These are phyloP conservation scores for Chlorella sp. DNA, from an alignment of 139 green algal species.

Conservation along the genomic window DNA sequence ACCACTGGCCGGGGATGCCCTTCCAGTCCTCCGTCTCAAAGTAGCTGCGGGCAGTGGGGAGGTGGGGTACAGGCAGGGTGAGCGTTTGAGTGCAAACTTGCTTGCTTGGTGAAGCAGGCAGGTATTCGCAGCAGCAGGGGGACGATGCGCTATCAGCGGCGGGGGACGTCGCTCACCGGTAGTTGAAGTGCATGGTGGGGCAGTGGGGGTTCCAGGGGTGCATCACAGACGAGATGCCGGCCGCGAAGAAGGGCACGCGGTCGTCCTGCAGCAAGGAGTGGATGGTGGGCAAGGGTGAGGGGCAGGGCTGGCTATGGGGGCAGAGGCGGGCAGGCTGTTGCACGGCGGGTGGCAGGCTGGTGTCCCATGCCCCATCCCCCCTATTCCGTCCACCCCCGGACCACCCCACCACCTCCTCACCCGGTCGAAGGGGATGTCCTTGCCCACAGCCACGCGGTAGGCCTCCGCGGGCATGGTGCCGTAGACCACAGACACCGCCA, in stretches of 20 bases:
- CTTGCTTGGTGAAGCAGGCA: neutral
- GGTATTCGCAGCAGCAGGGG: neutral
- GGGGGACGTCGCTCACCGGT: too few species aligned
- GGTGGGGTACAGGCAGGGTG: neutral
- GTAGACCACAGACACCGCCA: conserved; percentile 88
- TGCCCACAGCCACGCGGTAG: conserved; percentile 90
- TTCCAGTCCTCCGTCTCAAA: conserved; percentile 98
- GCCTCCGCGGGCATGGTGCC: conserved; percentile 96
- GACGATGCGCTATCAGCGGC: too few species aligned
- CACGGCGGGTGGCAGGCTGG: too few species aligned
- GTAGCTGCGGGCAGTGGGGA: conserved; percentile 66
- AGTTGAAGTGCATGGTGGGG: conserved; percentile 99
- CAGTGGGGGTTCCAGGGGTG: conserved; percentile 96
- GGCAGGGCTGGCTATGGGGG: neutral
- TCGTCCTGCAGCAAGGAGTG: conserved; percentile 19
- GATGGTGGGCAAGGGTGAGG: neutral
- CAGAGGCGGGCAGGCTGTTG: neutral
- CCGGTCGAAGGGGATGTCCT: conserved; percentile 34
- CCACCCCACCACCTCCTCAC: too few species aligned
- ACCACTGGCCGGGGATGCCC: conserved; percentile 94
- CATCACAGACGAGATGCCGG: conserved; percentile 97
- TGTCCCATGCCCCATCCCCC: too few species aligned
- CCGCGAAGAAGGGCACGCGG: conserved; percentile 97
- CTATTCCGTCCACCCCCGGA: too few species aligned
- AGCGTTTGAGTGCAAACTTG: too few species aligned